Evolutionary conservation across 2,329 filamentous ascomycete genomes (phyloP), one percentile per base, ranked within the genome.

Genomic region (Exutisphaerella laricina): DNA sequence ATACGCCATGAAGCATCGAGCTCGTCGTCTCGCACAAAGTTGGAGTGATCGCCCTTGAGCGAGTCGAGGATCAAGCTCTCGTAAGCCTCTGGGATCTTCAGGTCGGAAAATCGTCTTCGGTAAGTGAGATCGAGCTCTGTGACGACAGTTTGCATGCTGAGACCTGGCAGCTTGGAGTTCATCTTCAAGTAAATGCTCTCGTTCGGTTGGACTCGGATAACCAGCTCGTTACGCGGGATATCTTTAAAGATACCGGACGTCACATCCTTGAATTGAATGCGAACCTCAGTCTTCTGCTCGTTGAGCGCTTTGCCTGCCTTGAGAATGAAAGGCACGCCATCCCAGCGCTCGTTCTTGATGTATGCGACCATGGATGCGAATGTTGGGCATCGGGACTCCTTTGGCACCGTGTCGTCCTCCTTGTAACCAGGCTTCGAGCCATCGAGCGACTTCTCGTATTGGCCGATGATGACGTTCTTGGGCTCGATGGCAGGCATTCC

Each of bases 131-230:
- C 92, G 48, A 98, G 85, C 74, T 98, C 92, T 48, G 92, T 98
- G 58, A 96, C 87, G 28, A 97, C 92, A 9, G 92, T 98, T 77
- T 98, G 92, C 89, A 97, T 98, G 75, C 88, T 97, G 60, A 98
- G 76, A 60, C 92, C 92, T 14, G 92, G 94, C 46, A 98, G 77
- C 78, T 98, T 98, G 21, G 90, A 97, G 83, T 98, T 98, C 92
- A 98, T 98, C 82, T 98, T 98, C 70, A 97, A 94, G 74, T 98
- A 98, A 56, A 98, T 89, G 65, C 87, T 94, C 78, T 98, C 92
- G 73, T 98, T 98, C 59, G 92, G 92, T 75, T 98, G 92, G 54
- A 98, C 94, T 57, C 92, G 89, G 74, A 98, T 96, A 61, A 98
- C 92, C 55, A 98, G 84, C 73, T 98, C 92, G 74, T 98, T 98